Evolutionary conservation across 352 stramenopile genomes (phyloP).

Genomic region (Pythium rishiriense): DNA sequence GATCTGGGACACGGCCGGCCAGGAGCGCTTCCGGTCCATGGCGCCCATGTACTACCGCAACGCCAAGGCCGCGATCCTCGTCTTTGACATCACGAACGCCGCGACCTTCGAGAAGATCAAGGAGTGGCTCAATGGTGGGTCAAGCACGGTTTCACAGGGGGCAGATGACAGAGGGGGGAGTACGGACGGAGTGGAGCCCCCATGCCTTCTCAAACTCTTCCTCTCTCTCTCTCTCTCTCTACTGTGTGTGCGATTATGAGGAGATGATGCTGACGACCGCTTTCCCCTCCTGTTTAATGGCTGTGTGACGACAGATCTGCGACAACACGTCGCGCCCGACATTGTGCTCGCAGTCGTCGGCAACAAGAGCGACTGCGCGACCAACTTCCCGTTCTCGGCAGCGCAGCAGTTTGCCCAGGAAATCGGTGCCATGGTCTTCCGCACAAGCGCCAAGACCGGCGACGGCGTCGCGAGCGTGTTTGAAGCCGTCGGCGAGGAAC

Average conservation of each 20-base stretch:
- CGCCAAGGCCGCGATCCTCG: constrained; percentile 84
- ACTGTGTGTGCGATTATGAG: neutral
- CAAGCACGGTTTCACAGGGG: neutral
- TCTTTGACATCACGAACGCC: constrained; percentile 81
- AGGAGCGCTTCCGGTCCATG: constrained; percentile 86
- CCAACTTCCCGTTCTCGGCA: constrained; percentile 63
- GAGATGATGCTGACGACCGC: neutral
- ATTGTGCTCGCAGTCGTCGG: constrained; percentile 82
- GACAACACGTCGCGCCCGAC: constrained; percentile 76
- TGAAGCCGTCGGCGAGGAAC: constrained; percentile 63
- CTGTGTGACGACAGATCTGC: constrained; percentile 48
- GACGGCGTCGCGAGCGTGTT: constrained; percentile 78
- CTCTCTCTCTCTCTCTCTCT: neutral
- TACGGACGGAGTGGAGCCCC: too few relatives aligned
- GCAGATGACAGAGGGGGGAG: neutral
- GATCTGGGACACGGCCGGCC: constrained; percentile 84
- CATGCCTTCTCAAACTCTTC: neutral
- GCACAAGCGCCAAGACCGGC: constrained; percentile 80
- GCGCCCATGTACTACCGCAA: constrained; percentile 91
- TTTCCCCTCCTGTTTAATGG: neutral
- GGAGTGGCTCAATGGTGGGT: constrained; percentile 77
- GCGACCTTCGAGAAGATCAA: constrained; percentile 86
- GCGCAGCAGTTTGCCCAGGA: constrained; percentile 76
- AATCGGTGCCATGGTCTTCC: constrained; percentile 82
- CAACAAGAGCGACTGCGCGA: constrained; percentile 80